Base-by-base conservation (phyloP, 2,329 filamentous ascomycete species). In the Monilinia fructicola region DNA sequence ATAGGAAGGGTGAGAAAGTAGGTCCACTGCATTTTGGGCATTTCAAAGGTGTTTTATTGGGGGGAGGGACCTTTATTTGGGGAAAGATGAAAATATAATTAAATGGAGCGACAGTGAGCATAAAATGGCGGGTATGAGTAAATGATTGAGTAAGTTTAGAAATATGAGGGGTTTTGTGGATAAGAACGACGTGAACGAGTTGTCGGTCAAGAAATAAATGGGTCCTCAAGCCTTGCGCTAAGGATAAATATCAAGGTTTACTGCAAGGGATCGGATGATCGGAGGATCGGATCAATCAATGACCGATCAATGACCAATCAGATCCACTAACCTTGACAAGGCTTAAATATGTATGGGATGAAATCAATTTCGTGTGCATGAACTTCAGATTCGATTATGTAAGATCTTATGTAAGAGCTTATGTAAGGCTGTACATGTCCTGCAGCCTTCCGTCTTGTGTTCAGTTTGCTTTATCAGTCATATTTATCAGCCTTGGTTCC, bases 1-100 rank as follows among this genome's bases (percentile, higher is more conserved):
- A 79, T 73, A 6, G 78, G 77, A n/a, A 82, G 71, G 18, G 70
- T 59, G 64, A 71, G 60, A 18, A 74, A 31, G 28, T 72, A 69
- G 28, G 72, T 50, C 74, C 71, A 74, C 71, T 73, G 72, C 73
- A 75, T 75, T 62, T 35, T 71, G 53, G 54, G 61, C 56, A 50
- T 54, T 26, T 50, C 42, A 53, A 21, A 52, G 40, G n/a, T 28
- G 18, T 46, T 58, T 50, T 50, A 40, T 26, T 23, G 26, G 23
- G 28, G 42, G 28, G 26, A 21, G 28, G 42, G 18, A 48, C 0
- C 3, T 48, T 56, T n/a, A 35, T 50, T 28, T 28, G 54, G 2
- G 21, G 5, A 26, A 65, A 42, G 12, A 26, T 4, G 14, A 38
- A 52, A 48, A 54, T n/a, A 28, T 28, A 65, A 44, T 44, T 52